Base-by-base conservation (phyloP, 306 rosid genomes). In the Prosopis cineraria region DNA sequence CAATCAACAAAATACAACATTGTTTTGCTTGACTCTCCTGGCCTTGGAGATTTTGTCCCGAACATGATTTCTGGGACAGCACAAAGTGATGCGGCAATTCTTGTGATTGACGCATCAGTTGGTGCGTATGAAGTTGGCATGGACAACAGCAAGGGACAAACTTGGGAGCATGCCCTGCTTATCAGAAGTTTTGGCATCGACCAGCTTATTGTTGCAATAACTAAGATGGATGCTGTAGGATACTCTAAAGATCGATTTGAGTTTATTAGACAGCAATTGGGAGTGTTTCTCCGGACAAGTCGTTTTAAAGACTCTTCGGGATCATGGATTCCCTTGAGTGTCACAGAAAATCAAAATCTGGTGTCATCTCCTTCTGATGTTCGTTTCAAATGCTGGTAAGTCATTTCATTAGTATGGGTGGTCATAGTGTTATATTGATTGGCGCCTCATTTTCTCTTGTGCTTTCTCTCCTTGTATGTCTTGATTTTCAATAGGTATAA, bases 101-200 rank as follows among this genome's bases (percentile, higher is more conserved):
- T 94, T 73, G 93, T 94, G 45, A 82, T 94, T 76, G 98, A 94
- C 87, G 97, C 98, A 30, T 94, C 98, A 5, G 36, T 79, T 81
- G 98, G 98, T 83, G 75, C 97, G 55, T 94, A 89, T 73, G 98
- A 94, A 88, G 88, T 97, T 41, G 97, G 98, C 50, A 81, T 94
- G 90, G 97, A 93, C 74, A 73, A 88, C 64, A 59, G 78, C 78
- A 92, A 92, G 85, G 98, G 98, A 56, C 97, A 90, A 81, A 94
- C 98, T 66, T 86, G 81, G 86, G 98, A 94, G 83, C 98, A 94
- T 70, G 96, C 93, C 45, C 97, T 90, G 76, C 94, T 94, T 40
- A 88, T 94, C 72, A 90, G 98, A 87, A 94, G 98, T 72, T 94
- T 94, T 83, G 98, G 98, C 67, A 97, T 94, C 63, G 98, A 94